phyloP scores from a whole-genome alignment of 1,139 yeast species.

The Hansenula sp. region DNA sequence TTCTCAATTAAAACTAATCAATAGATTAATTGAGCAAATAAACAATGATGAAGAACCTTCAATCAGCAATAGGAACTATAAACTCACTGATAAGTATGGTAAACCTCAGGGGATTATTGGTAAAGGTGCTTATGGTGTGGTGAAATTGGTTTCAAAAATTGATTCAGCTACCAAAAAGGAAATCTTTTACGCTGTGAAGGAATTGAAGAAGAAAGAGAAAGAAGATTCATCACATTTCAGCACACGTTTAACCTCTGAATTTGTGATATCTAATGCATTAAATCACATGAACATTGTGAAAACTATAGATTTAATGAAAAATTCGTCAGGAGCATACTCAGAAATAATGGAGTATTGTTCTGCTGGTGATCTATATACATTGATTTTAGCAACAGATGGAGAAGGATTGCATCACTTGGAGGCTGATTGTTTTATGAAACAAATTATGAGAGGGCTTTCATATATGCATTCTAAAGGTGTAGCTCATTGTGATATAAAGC shows the following conservation, averaged over 20 bases:
- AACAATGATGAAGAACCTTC: conserved; percentile 28
- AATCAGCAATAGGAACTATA: conserved; percentile 18
- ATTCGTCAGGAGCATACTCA: conserved; percentile 49
- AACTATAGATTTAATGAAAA: conserved; percentile 64
- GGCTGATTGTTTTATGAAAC: conserved; percentile 68
- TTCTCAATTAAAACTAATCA: conserved; percentile 47
- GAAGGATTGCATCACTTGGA: conserved; percentile 47
- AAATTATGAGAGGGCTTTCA: conserved; percentile 56
- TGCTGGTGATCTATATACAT: conserved; percentile 64
- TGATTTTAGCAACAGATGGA: conserved; percentile 29
- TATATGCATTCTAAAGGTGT: conserved; percentile 73
- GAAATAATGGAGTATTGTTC: conserved; percentile 79
- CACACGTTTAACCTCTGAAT: conserved; percentile 71
- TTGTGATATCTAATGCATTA: conserved; percentile 66
- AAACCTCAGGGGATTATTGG: conserved; percentile 59
- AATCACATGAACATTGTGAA: conserved; percentile 66
- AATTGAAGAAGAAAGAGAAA: conserved; percentile 45
- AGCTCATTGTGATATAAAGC: conserved; percentile 71
- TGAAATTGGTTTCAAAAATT: conserved; percentile 45
- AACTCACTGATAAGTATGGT: conserved; percentile 49
- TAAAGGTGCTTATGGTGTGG: conserved; percentile 67
- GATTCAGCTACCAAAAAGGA: conserved; percentile 29
- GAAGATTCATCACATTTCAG: conserved; percentile 59
- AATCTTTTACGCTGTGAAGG: conserved; percentile 66
- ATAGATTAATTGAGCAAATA: conserved; percentile 41